Percentiles rank a stretch among this genome's conserved stretches.
These are phyloP conservation scores for Ganoderma leucocontextum DNA, from an alignment of 1,284 basidiomycete species.

Conservation along the genomic window DNA sequence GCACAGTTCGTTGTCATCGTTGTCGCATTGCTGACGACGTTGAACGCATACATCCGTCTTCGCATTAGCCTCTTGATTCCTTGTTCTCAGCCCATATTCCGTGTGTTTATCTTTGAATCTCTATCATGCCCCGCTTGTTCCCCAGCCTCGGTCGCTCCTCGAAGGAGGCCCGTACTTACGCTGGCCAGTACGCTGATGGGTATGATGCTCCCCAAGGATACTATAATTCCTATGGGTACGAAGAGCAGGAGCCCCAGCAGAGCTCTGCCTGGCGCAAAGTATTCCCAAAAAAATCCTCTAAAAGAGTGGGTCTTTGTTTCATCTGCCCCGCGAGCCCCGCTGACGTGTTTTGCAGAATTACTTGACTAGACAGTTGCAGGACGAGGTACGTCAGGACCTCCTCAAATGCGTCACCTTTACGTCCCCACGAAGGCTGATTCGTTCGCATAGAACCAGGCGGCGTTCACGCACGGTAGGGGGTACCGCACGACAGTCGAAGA, in stretches of 20 bases:
- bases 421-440: slow-evolving; percentile 11
- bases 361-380: slow-evolving; percentile 6
- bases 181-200: slow-evolving; percentile 31
- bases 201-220: slow-evolving; percentile 36
- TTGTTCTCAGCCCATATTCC: slow-evolving; percentile 1
- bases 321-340: neutral
- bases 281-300: slow-evolving; percentile 33
- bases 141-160: slow-evolving; percentile 41
- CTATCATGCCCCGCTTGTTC: slow-evolving; percentile 41
- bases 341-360: slow-evolving; percentile 27
- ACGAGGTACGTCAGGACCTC: slow-evolving; percentile 9
- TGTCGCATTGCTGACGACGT: slow-evolving; percentile 22
- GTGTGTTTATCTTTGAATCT: slow-evolving; percentile 8
- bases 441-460: slow-evolving; percentile 13
- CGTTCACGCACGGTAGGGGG: slow-evolving; percentile 19
- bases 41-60: slow-evolving; percentile 33
- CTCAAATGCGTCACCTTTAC: neutral
- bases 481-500: slow-evolving; percentile 34
- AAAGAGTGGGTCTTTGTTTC: slow-evolving; percentile 31
- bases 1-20: slow-evolving; percentile 18
- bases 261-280: slow-evolving; percentile 40
- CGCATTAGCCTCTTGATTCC: slow-evolving; percentile 22
- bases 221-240: slow-evolving; percentile 35
- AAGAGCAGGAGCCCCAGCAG: slow-evolving; percentile 34
- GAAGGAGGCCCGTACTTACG: slow-evolving; percentile 34